Evolutionary conservation across 768 basidiomycete species (phyloP).

Genomic region (Leccinum longicurvipes): DNA sequence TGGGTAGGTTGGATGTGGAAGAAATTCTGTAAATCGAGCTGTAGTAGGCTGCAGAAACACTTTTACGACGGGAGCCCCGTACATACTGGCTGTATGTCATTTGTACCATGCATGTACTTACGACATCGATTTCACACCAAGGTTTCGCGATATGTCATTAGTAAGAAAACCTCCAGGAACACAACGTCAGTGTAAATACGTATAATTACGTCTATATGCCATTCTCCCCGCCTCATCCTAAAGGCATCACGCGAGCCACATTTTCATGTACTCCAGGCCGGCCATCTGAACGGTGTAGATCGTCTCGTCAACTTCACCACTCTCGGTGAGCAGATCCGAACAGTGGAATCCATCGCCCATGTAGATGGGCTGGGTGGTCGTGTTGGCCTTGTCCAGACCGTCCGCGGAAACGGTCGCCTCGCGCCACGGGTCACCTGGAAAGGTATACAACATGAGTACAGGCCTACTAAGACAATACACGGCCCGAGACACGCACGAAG

Average conservation of each 20-base stretch:
- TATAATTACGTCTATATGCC: not conserved
- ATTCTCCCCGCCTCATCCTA: not conserved
- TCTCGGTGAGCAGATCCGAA: not conserved
- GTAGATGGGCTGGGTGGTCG: not conserved
- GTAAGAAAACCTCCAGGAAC: not conserved
- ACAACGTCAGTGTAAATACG: not conserved
- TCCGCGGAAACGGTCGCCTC: constrained; percentile 66
- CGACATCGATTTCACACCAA: too few species aligned
- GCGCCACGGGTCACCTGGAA: constrained; percentile 67
- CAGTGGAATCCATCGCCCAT: not conserved
- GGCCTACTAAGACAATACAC: not conserved
- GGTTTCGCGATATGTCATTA: too few species aligned
- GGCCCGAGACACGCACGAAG: not conserved
- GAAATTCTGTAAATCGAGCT: too few species aligned
- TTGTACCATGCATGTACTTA: too few species aligned
- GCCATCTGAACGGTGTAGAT: not conserved
- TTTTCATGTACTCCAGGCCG: not conserved
- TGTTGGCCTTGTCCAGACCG: constrained; percentile 32
- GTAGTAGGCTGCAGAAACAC: too few species aligned
- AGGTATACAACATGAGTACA: not conserved
- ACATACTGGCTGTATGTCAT: too few species aligned
- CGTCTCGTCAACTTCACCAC: not conserved
- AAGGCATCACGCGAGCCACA: not conserved
- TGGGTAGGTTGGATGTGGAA: too few species aligned
- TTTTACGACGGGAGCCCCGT: too few species aligned